Conservation (phyloP, 73 alveolate genomes). For the Tetrahymena borealis region DNA sequence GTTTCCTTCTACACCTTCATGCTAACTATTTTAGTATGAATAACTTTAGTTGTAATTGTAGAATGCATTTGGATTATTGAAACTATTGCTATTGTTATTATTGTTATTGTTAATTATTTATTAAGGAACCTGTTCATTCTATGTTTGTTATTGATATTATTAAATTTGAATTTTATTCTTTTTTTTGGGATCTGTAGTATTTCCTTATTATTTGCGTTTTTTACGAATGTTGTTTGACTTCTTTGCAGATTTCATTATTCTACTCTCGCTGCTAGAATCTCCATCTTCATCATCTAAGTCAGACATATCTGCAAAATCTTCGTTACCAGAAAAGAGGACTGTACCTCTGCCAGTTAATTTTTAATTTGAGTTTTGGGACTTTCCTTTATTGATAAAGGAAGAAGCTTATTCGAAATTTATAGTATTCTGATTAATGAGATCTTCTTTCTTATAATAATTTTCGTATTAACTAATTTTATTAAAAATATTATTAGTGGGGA, state of each 20-base stretch:
- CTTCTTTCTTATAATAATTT: neutral
- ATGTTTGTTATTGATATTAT: too few relatives aligned
- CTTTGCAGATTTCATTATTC: neutral
- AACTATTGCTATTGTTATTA: neutral
- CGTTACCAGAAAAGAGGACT: neutral
- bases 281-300: neutral
- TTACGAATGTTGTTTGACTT: neutral
- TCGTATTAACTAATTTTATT: neutral
- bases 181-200: neutral
- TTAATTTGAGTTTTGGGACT: too few relatives aligned
- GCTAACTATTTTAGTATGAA: neutral
- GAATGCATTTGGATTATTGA: neutral
- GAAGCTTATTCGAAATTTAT: neutral
- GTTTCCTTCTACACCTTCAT: too few relatives aligned
- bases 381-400: neutral
- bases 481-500: neutral
- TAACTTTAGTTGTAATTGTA: neutral
- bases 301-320: neutral
- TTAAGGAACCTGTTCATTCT: too few relatives aligned
- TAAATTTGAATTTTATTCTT: neutral
- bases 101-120: neutral
- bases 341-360: neutral
- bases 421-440: neutral
- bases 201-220: neutral
- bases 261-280: neutral